Evolutionary conservation across 2,329 filamentous ascomycete genomes (phyloP), one percentile per base, ranked within the genome.

Genomic region (Epichloe hybrida): DNA sequence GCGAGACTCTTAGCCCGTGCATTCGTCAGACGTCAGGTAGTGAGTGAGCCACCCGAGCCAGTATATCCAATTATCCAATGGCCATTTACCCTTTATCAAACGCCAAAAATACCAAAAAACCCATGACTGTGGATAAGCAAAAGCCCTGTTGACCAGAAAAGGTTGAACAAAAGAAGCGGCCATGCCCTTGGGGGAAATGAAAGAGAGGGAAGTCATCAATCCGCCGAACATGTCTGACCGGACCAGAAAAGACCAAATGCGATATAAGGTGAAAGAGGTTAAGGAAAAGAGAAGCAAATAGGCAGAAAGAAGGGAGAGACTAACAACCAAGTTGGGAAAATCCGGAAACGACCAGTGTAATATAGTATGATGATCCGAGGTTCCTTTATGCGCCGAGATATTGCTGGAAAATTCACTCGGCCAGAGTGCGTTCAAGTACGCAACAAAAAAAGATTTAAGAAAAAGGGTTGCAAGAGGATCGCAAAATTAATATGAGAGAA

Each of bases 61-160:
- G 34, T 20, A 37, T 39, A 44, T 39, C 36, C 38, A 31, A 50
- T 36, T 38, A 46, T 52, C 40, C 34, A 40, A 44, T 35, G 40
- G 41, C 44, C 48, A 45, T 48, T 36, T 37, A 52, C 48, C 51
- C 51, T 39, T 44, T 11, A 35, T 12, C 36, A 35, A 52, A 52
- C 48, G 51, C 51, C 51, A 15, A 44, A 35, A 36, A 17, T 43
- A 23, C 17, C 20, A 15, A 47, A 47, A 43, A 17, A 17, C 5
- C 2, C 38, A 49, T 35, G 15, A 46, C 21, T 27, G 7, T 13
- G 12, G 4, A 37, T 38, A 43, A 11, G 13, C n/a, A 17, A 5
- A 31, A 23, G n/a, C 17, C n/a, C 37, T 3, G 17, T 17, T 17
- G 17, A 17, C 17, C 17, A 17, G 17, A 17, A 17, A 17, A 17